Evolutionary conservation across 2,329 filamentous ascomycete genomes (phyloP).

Genomic region (Escovopsis weberi): DNA sequence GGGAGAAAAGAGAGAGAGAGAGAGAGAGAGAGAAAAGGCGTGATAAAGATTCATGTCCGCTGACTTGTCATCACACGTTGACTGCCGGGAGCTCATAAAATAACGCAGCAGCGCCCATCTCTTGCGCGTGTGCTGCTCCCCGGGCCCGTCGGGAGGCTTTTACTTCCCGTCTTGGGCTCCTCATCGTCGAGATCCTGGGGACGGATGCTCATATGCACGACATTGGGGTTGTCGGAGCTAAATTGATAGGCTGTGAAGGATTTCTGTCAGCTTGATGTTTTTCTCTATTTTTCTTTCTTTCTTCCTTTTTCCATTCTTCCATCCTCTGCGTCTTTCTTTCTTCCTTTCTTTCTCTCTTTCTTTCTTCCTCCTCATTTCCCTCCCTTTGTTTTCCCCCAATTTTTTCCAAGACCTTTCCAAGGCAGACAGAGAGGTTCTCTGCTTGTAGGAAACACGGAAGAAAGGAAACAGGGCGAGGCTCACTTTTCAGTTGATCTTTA

Average conservation of each 20-base stretch:
- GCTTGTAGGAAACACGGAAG: neutral
- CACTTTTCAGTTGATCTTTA: conserved; percentile 73
- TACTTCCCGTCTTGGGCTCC: conserved; percentile 54
- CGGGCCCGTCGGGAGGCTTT: conserved; percentile 25
- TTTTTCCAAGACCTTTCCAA: too few species aligned
- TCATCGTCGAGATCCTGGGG: conserved; percentile 77
- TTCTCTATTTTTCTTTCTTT: too few species aligned
- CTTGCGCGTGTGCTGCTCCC: conserved; percentile 27
- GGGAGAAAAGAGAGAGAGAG: neutral
- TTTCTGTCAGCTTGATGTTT: conserved; percentile 2
- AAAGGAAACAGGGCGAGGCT: conserved; percentile 15
- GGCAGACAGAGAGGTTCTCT: too few species aligned
- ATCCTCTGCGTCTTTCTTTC: too few species aligned
- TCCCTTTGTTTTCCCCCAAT: too few species aligned
- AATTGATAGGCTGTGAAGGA: conserved; percentile 67
- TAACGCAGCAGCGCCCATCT: conserved; percentile 32
- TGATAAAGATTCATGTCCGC: neutral
- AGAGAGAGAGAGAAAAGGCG: neutral
- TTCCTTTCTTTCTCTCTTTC: too few species aligned
- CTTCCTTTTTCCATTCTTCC: too few species aligned
- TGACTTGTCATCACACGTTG: neutral
- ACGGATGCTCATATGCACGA: conserved; percentile 89
- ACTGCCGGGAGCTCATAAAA: conserved; percentile 24
- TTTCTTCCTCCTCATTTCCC: too few species aligned
- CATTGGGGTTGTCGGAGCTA: conserved; percentile 58